These are phyloP conservation scores for Penicillium corylophilum DNA, from an alignment of 2,329 filamentous ascomycete species.

Conservation along the genomic window DNA sequence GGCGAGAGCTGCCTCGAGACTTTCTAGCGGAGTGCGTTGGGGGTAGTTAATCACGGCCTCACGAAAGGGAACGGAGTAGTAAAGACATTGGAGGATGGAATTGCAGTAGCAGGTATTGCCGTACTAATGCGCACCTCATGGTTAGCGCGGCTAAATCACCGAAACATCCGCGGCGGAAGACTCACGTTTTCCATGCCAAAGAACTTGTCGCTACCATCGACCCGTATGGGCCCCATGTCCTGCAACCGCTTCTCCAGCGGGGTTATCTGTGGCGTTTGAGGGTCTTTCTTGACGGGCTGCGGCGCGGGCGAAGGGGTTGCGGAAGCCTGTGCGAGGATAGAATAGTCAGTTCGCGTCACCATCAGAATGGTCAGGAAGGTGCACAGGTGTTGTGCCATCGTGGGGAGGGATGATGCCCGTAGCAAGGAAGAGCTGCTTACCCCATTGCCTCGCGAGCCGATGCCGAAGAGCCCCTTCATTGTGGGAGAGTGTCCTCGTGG, in stretches of 20 bases:
- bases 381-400: conserved; percentile 17
- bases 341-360: conserved; percentile 17
- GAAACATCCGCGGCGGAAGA: conserved; percentile 22
- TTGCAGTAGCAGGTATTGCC: conserved; percentile 99
- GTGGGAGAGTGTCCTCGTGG: conserved; percentile 22
- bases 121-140: conserved; percentile 60
- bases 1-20: conserved; percentile 58
- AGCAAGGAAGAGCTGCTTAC: conserved; percentile 24
- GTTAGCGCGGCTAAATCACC: conserved; percentile 7
- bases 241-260: conserved; percentile 73
- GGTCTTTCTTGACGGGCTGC: conserved; percentile 59
- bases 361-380: conserved; percentile 10
- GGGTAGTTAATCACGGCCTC: conserved; percentile 93
- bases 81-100: conserved; percentile 95
- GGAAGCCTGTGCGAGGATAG: conserved; percentile 41
- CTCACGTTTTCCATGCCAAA: conserved; percentile 97
- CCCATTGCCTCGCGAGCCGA: conserved; percentile 40
- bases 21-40: conserved; percentile 66
- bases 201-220: conserved; percentile 95
- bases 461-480: conserved; percentile 44
- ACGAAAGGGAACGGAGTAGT: conserved; percentile 91
- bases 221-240: conserved; percentile 74
- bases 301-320: conserved; percentile 47
- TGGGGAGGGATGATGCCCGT: conserved; percentile 12
- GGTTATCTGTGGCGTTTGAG: conserved; percentile 56